phyloP scores from a whole-genome alignment of 106 monocot species.

The Dioscorea alata region DNA sequence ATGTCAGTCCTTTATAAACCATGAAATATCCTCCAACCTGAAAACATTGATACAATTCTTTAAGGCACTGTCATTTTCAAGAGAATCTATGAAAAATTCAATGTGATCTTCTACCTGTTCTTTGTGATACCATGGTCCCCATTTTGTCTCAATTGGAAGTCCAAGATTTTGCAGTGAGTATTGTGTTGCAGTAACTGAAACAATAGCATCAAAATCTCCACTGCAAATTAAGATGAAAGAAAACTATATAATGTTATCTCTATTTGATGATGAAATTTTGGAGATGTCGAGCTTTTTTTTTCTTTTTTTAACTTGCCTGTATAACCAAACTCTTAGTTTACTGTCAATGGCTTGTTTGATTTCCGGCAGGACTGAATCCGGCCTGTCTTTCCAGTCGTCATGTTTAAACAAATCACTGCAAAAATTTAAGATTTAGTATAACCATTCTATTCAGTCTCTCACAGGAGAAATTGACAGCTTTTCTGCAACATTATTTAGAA shows the following conservation, averaged over 20 bases:
- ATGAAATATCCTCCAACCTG: conserved; percentile 33
- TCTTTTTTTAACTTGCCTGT: conserved; percentile 6
- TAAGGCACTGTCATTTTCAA: not conserved
- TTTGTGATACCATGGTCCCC: conserved; percentile 19
- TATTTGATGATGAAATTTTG: too few species aligned
- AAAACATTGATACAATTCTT: not conserved
- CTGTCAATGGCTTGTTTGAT: conserved; percentile 12
- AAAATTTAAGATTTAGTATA: too few species aligned
- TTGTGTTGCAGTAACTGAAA: conserved; percentile 12
- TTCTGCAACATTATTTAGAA: too few species aligned
- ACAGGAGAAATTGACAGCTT: too few species aligned
- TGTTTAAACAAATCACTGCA: too few species aligned
- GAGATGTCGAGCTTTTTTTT: too few species aligned
- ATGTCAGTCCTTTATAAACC: conserved; percentile 19
- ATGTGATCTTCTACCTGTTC: not conserved
- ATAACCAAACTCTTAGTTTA: conserved; percentile 17
- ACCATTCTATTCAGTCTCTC: too few species aligned
- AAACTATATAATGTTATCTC: not conserved
- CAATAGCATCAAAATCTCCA: conserved; percentile 17
- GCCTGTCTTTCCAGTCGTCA: conserved; percentile 15
- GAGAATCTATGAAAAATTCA: not conserved
- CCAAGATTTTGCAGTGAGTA: conserved; percentile 6
- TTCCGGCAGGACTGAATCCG: conserved; percentile 1
- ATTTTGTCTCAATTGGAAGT: conserved; percentile 4
- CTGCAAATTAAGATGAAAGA: conserved; percentile 1